phyloP scores from a whole-genome alignment of 345 rosid species.

The Kandelia obovata region DNA sequence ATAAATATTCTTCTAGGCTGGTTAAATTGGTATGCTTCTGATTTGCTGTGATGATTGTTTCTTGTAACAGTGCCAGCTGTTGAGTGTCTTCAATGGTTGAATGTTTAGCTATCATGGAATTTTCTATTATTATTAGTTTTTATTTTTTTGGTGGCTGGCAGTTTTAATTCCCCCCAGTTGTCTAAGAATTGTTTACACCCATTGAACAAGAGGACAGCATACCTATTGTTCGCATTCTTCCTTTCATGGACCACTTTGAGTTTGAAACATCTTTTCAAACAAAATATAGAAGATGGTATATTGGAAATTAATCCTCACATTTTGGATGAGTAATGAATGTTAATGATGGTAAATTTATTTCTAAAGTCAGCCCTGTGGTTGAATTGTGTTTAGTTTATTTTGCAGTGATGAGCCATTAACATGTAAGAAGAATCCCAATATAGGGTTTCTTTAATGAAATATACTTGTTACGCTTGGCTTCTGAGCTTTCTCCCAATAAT shows the following conservation, averaged over 20 bases:
- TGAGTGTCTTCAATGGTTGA: background rate
- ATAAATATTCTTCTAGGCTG: no score
- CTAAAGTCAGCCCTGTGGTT: background rate
- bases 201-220: no score
- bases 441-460: constrained; percentile 37
- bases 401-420: constrained; percentile 35
- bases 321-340: background rate
- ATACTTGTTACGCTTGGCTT: constrained; percentile 56
- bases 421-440: constrained; percentile 33
- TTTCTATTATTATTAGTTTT: no score
- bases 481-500: constrained; percentile 30
- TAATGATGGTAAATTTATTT: background rate
- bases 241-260: no score
- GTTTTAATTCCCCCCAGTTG: no score
- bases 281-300: no score
- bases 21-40: no score
- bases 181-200: no score
- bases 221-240: no score
- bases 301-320: no score
- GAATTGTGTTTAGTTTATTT: background rate
- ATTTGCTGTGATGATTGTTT: background rate
- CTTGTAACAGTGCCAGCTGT: background rate
- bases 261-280: no score
- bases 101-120: background rate
- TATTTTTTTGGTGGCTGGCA: no score